Evolutionary conservation across 1,284 basidiomycete species (phyloP), one percentile per base, ranked within the genome.

Genomic region (Ceratobasidium sp.): DNA sequence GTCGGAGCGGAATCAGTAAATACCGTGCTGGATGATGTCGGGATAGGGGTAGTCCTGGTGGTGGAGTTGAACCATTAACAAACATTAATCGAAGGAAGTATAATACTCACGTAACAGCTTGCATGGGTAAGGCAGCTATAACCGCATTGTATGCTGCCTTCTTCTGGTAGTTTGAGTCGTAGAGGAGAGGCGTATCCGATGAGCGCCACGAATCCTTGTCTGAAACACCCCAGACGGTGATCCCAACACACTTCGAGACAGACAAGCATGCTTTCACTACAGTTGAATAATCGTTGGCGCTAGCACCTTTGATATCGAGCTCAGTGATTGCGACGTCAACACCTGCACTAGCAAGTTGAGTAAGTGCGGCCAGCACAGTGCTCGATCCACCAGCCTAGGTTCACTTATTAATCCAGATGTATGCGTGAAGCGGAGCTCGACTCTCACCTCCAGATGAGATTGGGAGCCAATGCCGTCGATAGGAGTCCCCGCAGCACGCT

Each of bases 401-500:
- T 64, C 29, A 41, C 19, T 5, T 5, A 11, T 41, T 45, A 27
- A 73, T 88, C 85, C 76, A 15, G 86, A 71, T 89, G 82, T 78
- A 89, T 88, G 33, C 80, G 82, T 36, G 75, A 59, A 2, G 24
- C 33, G 48, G 24, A 7, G 31, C 15, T 15, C 56, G 14, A n/a
- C 3, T 29, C 17, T 24, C 11, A 51, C 14, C 15, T 47, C 9
- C 31, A 44, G 75, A 54, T 76, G 76, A 47, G 74, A 73, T 82
- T 89, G 87, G 57, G 89, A 82, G 44, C 89, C 89, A 72, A 89
- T 81, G 71, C 88, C 88, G 78, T 89, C 87, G 78, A 89, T 86
- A n/a, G 88, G 88, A 1, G 85, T 84, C 51, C 83, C 84, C 45
- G 83, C 79, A 17, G 82, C 79, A 78, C 86, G 82, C 59, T 89